Conservation (phyloP, 1,284 basidiomycete genomes). For the Sporisorium iseilematis-ciliati region DNA sequence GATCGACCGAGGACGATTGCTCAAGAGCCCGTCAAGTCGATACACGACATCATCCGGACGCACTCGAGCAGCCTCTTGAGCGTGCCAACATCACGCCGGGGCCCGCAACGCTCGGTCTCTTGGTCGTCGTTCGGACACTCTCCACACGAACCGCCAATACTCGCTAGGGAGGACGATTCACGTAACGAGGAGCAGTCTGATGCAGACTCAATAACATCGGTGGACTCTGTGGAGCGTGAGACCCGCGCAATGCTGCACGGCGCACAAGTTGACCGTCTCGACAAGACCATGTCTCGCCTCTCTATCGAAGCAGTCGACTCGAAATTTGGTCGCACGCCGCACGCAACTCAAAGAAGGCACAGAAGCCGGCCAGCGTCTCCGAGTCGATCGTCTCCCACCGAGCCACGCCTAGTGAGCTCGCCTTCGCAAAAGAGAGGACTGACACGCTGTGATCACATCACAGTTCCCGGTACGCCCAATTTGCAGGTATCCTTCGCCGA, state of each 20-base stretch:
- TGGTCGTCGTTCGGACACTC: conserved; percentile 50
- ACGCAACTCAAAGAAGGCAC: background rate
- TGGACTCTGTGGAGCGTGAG: conserved; percentile 27
- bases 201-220: conserved; percentile 17
- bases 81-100: conserved; percentile 50
- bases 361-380: background rate
- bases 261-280: conserved; percentile 2
- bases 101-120: conserved; percentile 47
- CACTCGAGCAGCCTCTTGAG: conserved; percentile 65
- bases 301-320: background rate
- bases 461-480: conserved; percentile 79
- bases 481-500: conserved; percentile 92
- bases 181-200: conserved; percentile 7
- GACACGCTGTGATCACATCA: conserved; percentile 83
- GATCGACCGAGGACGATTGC: conserved; percentile 6
- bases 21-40: conserved; percentile 38
- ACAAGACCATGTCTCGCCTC: conserved; percentile 8
- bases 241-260: conserved; percentile 19
- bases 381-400: background rate
- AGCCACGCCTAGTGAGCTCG: background rate
- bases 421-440: conserved; percentile 81
- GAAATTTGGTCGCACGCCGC: background rate
- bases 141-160: background rate
- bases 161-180: background rate
- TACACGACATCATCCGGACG: conserved; percentile 71